These are phyloP conservation scores for Viola odorata DNA, from an alignment of 345 rosid species.

Conservation along the genomic window DNA sequence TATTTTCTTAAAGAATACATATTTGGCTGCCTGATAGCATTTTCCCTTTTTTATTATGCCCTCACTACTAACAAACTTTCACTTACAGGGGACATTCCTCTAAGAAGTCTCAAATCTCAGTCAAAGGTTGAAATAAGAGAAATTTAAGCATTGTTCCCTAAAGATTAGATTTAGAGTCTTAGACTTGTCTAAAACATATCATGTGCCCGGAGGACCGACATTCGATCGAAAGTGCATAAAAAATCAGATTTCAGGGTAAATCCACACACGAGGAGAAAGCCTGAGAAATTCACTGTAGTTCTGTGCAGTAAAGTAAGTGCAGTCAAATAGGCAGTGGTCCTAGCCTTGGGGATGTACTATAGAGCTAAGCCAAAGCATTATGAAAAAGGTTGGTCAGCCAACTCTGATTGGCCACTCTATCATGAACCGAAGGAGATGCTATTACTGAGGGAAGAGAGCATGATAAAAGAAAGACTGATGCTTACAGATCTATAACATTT, in stretches of 20 bases:
- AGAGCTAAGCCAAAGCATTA: too few species aligned
- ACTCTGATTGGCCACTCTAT: too few species aligned
- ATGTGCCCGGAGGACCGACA: conserved; percentile 4
- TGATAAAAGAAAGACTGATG: conserved; percentile 1
- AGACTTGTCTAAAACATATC: conserved; percentile 7
- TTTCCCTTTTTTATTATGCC: neutral
- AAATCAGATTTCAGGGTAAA: neutral
- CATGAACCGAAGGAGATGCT: neutral
- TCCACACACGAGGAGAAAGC: too few species aligned
- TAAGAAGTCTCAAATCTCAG: conserved; percentile 3
- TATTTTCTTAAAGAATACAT: too few species aligned
- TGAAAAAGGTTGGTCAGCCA: too few species aligned
- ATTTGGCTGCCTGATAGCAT: too few species aligned
- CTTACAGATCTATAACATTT: conserved; percentile 71
- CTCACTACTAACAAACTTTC: neutral
- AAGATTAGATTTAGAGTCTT: too few species aligned
- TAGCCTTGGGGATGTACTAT: too few species aligned
- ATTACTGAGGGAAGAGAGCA: neutral
- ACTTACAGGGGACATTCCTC: neutral
- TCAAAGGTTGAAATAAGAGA: neutral
- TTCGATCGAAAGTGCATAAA: neutral
- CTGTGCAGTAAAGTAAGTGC: neutral
- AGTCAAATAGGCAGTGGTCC: neutral
- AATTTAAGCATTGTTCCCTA: neutral
- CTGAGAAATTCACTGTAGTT: neutral